Percentiles rank a stretch among this genome's conserved stretches.
Conservation (phyloP, 805 yeast species). For the Millerozyma acaciae region DNA sequence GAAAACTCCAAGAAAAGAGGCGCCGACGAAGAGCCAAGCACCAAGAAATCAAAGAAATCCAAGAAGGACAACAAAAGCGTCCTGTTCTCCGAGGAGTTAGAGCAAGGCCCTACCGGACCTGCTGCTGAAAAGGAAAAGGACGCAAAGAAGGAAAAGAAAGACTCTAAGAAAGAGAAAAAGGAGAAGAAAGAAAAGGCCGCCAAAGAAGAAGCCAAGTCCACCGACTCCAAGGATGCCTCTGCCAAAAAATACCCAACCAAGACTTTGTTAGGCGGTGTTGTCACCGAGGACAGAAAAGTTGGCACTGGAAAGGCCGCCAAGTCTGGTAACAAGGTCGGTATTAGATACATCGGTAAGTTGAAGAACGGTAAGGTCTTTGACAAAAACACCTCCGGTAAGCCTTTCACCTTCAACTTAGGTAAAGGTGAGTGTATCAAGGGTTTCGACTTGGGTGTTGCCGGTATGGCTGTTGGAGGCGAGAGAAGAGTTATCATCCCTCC, state of each 20-base stretch:
- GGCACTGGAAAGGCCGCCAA: conserved; percentile 90
- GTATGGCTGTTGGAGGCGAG: conserved; percentile 98
- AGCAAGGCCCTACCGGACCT: conserved; percentile 84
- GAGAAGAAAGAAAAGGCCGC: conserved; percentile 23
- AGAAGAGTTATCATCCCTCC: conserved; percentile 96
- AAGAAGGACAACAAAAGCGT: conserved; percentile 66
- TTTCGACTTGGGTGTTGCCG: conserved; percentile 97
- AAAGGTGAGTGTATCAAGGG: conserved; percentile 98
- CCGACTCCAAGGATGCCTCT: conserved; percentile 11
- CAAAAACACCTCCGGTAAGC: conserved; percentile 96
- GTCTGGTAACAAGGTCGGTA: conserved; percentile 86
- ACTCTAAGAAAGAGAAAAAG: conserved; percentile 25
- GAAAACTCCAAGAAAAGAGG: conserved; percentile 33
- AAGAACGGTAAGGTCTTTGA: conserved; percentile 95
- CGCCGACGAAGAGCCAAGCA: conserved; percentile 18
- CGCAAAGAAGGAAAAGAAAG: conserved; percentile 23
- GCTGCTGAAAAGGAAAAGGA: conserved; percentile 25
- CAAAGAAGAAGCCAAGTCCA: conserved; percentile 21
- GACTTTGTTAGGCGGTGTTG: conserved; percentile 88
- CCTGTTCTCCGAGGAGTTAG: conserved; percentile 84
- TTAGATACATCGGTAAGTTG: conserved; percentile 96
- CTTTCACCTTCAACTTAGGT: conserved; percentile 86
- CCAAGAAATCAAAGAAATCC: conserved; percentile 29
- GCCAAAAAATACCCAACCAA: conserved; percentile 57
- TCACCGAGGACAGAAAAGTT: conserved; percentile 84